Percentiles rank a stretch among this genome's conserved stretches.
phyloP scores from a whole-genome alignment of 805 yeast species.

The Clavispora santaluciae region DNA sequence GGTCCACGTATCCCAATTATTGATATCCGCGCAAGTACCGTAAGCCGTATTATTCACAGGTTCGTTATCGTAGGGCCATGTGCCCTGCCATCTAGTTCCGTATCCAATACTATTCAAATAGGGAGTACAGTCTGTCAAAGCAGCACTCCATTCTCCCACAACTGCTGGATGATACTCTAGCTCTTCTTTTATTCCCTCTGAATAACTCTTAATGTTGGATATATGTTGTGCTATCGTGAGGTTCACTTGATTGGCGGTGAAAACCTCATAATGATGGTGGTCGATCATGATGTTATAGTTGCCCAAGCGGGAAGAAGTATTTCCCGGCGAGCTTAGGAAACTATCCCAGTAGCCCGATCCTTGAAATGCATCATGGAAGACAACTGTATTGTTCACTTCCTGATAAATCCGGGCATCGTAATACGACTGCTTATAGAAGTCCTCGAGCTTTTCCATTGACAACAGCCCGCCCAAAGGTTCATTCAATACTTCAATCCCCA shows the following conservation, averaged over 20 bases:
- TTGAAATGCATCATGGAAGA: conserved; percentile 66
- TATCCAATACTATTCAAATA: conserved; percentile 11
- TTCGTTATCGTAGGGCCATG: conserved; percentile 7
- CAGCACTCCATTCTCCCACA: conserved; percentile 81
- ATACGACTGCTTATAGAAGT: conserved; percentile 28
- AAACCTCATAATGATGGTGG: conserved; percentile 40
- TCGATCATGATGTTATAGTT: conserved; percentile 35
- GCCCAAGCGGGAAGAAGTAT: conserved; percentile 14
- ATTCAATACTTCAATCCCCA: conserved; percentile 15
- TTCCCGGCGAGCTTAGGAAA: conserved; percentile 24
- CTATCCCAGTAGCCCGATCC: conserved; percentile 51
- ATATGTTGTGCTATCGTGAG: conserved; percentile 27
- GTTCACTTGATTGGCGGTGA: conserved; percentile 22
- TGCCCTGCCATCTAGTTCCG: conserved; percentile 14
- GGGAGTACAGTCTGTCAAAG: conserved; percentile 33
- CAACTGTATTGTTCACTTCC: conserved; percentile 37
- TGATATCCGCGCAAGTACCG: conserved; percentile 42
- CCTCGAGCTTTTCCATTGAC: conserved; percentile 16
- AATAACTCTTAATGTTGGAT: conserved; percentile 26
- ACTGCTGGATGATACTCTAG: conserved; percentile 68
- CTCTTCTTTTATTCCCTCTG: conserved; percentile 20
- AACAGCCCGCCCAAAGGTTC: conserved; percentile 13
- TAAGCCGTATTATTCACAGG: conserved; percentile 17
- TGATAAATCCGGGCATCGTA: conserved; percentile 27
- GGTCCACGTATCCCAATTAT: conserved; percentile 36